These are phyloP conservation scores for Oldenlandia corymbosa DNA, from an alignment of 257 asterid species.

Conservation along the genomic window DNA sequence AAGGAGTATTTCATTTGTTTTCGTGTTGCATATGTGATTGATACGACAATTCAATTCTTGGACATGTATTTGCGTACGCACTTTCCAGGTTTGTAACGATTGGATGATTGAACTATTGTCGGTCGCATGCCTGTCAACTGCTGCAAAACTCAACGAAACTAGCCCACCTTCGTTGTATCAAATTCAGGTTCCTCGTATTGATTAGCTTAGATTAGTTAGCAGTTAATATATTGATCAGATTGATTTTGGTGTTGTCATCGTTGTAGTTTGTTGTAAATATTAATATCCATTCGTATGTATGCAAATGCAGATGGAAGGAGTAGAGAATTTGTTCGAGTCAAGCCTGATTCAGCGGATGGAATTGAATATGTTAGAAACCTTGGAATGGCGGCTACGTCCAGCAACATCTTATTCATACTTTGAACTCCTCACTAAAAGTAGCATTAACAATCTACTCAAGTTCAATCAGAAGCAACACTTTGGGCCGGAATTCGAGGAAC, in stretches of 20 bases:
- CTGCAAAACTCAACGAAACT: slow-evolving; percentile 59
- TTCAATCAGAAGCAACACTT: slow-evolving; percentile 5
- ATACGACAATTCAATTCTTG: no score
- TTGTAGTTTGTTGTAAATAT: no score
- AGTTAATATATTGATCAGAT: no score
- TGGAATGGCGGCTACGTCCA: slow-evolving; percentile 53
- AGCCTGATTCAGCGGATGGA: slow-evolving; percentile 51
- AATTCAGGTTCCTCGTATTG: slow-evolving; percentile 47
- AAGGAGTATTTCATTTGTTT: no score
- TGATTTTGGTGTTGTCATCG: background rate
- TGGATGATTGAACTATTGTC: slow-evolving; percentile 64
- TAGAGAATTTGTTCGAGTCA: slow-evolving; percentile 33
- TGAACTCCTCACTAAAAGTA: slow-evolving; percentile 25
- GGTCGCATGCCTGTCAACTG: slow-evolving; percentile 57
- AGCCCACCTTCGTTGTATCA: slow-evolving; percentile 29
- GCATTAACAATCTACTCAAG: background rate
- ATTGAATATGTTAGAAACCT: slow-evolving; percentile 36
- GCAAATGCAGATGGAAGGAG: slow-evolving; percentile 35
- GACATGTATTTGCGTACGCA: no score
- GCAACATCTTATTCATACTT: slow-evolving; percentile 54
- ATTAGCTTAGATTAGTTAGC: background rate
- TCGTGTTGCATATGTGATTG: no score
- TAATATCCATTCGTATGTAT: background rate
- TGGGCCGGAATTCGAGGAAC: slow-evolving; percentile 19
- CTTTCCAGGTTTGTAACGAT: slow-evolving; percentile 51